Evolutionary conservation across 805 yeast genomes (phyloP).

Genomic region (Yarrowia divulgata): DNA sequence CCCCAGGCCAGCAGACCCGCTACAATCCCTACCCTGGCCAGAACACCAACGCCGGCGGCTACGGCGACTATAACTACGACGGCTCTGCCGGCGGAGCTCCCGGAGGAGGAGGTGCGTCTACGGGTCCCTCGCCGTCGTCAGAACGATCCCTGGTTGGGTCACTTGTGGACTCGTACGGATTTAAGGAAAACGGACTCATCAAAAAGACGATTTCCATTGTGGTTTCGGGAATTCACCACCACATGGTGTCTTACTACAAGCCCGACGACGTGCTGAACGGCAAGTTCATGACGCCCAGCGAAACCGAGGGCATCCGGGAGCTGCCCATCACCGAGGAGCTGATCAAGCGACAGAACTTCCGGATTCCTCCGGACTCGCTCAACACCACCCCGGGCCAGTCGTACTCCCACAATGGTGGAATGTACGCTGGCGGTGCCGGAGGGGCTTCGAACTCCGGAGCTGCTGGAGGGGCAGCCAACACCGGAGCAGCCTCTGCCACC

Average conservation of each 20-base stretch:
- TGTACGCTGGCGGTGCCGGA: constrained; percentile 17
- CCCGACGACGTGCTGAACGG: constrained; percentile 74
- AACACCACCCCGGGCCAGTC: constrained; percentile 38
- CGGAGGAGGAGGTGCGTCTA: constrained; percentile 30
- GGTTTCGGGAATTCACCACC: constrained; percentile 56
- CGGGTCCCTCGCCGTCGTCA: constrained; percentile 44
- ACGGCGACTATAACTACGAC: constrained; percentile 24
- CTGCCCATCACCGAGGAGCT: constrained; percentile 53
- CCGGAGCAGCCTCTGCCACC: constrained; percentile 11
- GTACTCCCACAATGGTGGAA: constrained; percentile 33
- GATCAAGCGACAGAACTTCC: constrained; percentile 49
- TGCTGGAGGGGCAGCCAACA: constrained; percentile 4
- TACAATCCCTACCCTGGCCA: constrained; percentile 35
- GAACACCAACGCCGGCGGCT: constrained; percentile 4
- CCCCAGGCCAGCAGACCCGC: constrained; percentile 24
- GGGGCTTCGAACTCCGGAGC: no score
- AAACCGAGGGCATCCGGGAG: constrained; percentile 58
- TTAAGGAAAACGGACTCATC: constrained; percentile 74
- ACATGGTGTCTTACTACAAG: constrained; percentile 78
- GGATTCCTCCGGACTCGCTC: constrained; percentile 48
- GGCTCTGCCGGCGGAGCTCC: constrained; percentile 27
- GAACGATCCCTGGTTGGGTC: constrained; percentile 62
- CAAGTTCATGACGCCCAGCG: constrained; percentile 64
- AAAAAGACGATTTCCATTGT: constrained; percentile 81
- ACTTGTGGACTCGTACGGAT: constrained; percentile 65